A percentile compares a stretch with the other conserved stretches of the same genome.
phyloP scores from a whole-genome alignment of 495 filamentous ascomycete species.

The Staphylotrichum tortipilum region DNA sequence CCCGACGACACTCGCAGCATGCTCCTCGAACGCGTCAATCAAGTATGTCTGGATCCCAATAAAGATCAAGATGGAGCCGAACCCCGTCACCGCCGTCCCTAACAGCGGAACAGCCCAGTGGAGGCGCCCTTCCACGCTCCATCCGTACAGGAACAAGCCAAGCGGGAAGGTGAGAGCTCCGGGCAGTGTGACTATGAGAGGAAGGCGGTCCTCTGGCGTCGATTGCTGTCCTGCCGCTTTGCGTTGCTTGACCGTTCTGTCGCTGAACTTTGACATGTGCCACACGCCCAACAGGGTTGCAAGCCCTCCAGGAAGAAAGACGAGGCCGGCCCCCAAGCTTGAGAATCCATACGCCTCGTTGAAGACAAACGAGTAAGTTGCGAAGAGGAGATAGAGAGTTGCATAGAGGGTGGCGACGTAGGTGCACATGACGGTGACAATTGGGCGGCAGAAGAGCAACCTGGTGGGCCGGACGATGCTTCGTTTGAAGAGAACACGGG shows the following conservation, averaged over 20 bases:
- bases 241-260: neutral
- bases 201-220: neutral
- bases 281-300: neutral
- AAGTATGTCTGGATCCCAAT: neutral
- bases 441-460: neutral
- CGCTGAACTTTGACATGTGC: neutral
- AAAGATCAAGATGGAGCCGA: neutral
- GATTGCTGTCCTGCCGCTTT: neutral
- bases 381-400: neutral
- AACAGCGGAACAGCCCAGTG: neutral
- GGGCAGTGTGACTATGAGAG: neutral
- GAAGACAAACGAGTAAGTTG: neutral
- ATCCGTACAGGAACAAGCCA: neutral
- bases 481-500: neutral
- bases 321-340: neutral
- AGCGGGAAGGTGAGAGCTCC: neutral
- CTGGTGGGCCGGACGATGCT: neutral
- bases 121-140: neutral
- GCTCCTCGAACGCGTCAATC: neutral
- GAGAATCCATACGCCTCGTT: neutral
- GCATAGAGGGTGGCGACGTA: neutral
- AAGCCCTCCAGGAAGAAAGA: neutral
- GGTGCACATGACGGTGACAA: neutral
- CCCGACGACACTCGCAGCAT: neutral
- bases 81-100: neutral